phyloP scores from a whole-genome alignment of 176 grass and related monocot species.

The Aegilops bicornis region DNA sequence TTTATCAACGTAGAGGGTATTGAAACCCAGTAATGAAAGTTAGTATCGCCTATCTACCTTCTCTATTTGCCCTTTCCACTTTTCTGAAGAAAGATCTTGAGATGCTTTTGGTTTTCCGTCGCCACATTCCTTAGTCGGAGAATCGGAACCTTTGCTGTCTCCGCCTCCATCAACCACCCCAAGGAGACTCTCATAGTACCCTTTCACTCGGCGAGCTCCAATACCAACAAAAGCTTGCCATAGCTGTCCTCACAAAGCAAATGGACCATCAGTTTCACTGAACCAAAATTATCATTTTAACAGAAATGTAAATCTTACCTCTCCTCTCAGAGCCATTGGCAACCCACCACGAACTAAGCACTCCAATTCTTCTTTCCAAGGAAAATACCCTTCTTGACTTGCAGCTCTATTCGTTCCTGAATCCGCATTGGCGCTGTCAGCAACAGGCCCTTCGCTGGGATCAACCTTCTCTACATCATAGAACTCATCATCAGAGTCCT shows the following conservation, averaged over 20 bases:
- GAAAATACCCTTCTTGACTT: slow-evolving; percentile 47
- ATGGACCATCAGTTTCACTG: not conserved
- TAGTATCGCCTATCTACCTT: slow-evolving; percentile 51
- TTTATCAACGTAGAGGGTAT: slow-evolving; percentile 24
- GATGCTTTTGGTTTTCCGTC: slow-evolving; percentile 44
- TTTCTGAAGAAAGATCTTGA: slow-evolving; percentile 53
- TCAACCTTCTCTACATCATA: slow-evolving; percentile 93
- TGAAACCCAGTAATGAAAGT: not conserved
- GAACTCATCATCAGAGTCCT: slow-evolving; percentile 94
- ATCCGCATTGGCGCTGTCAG: slow-evolving; percentile 51
- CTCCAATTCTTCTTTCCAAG: slow-evolving; percentile 91
- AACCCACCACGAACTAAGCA: slow-evolving; percentile 81
- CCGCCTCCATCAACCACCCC: slow-evolving; percentile 24
- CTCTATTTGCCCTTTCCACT: slow-evolving; percentile 98
- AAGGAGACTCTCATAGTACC: slow-evolving; percentile 83
- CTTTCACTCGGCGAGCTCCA: slow-evolving; percentile 79
- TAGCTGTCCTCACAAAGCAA: slow-evolving; percentile 48
- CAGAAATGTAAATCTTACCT: slow-evolving; percentile 44
- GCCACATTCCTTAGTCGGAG: slow-evolving; percentile 24
- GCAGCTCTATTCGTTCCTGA: slow-evolving; percentile 29
- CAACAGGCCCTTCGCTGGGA: slow-evolving; percentile 51
- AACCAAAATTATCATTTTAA: not conserved
- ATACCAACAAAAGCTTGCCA: slow-evolving; percentile 99
- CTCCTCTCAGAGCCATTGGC: slow-evolving; percentile 98
- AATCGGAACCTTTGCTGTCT: slow-evolving; percentile 33